A percentile compares a stretch with the other conserved stretches of the same genome.
phyloP scores from a whole-genome alignment of 768 basidiomycete species.

The Harrya chromipes region DNA sequence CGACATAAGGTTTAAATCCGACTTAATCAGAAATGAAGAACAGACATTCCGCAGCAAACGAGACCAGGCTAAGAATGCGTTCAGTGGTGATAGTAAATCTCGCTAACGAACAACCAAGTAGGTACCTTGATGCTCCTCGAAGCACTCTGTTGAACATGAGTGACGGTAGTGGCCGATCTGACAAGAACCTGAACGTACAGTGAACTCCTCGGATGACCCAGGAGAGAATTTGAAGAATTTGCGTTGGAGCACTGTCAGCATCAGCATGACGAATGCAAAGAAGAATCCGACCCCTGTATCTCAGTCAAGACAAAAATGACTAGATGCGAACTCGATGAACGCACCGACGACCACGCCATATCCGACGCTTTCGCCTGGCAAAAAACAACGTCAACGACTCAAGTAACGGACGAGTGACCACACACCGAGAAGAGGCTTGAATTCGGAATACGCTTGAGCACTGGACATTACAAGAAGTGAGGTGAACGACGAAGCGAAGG shows the following conservation, averaged over 20 bases:
- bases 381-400: background rate
- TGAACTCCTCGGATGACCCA: conserved; percentile 46
- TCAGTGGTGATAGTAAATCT: background rate
- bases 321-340: conserved; percentile 2
- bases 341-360: conserved; percentile 49
- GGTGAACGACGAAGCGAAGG: background rate
- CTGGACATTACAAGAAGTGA: conserved; percentile 11
- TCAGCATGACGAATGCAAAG: conserved; percentile 46
- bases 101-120: background rate
- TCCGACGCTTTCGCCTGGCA: conserved; percentile 44
- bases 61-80: conserved; percentile 39
- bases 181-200: conserved; percentile 26
- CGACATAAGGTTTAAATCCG: background rate
- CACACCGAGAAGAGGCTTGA: conserved; percentile 40
- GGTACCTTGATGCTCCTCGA: conserved; percentile 44
- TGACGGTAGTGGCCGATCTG: background rate
- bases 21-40: background rate
- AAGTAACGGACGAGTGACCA: background rate
- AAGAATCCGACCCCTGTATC: conserved; percentile 46
- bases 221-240: conserved; percentile 47
- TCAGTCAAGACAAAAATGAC: background rate
- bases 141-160: conserved; percentile 33
- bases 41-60: conserved; percentile 48
- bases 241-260: conserved; percentile 43
- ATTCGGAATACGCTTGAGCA: conserved; percentile 29